Conservation (phyloP, 148 eudicot genomes). For the Cornus florida region DNA sequence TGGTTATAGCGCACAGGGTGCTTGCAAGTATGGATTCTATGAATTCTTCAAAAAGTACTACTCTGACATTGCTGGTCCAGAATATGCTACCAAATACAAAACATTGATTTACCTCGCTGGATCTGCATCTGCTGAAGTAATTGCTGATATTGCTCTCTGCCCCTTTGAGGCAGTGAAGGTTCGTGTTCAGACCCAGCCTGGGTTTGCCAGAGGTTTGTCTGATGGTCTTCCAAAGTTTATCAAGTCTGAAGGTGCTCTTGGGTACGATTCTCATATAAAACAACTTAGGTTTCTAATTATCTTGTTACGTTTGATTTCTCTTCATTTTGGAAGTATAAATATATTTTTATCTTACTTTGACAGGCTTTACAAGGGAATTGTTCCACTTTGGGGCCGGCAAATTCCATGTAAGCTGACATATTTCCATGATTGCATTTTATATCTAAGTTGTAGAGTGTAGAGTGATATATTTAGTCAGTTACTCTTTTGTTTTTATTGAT, state of each 20-base stretch:
- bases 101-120: constrained; percentile 39
- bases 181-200: constrained; percentile 44
- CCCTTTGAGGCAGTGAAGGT: constrained; percentile 6
- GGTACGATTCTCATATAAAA: constrained; percentile 20
- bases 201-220: constrained; percentile 38
- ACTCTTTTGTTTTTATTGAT: not conserved
- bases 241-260: constrained; percentile 32
- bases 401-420: constrained; percentile 35
- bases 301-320: not conserved
- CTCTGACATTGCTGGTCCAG: not conserved
- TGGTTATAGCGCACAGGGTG: constrained; percentile 39
- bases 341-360: not conserved
- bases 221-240: constrained; percentile 35
- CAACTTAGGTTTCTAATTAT: not conserved
- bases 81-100: constrained; percentile 35
- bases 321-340: no score
- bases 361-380: constrained; percentile 44
- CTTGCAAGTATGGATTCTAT: constrained; percentile 36
- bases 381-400: constrained; percentile 48
- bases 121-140: constrained; percentile 36
- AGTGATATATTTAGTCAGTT: not conserved
- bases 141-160: constrained; percentile 39
- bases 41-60: constrained; percentile 38
- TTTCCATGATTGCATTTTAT: not conserved
- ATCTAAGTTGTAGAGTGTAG: not conserved